Conservation (phyloP, 305 asterid genomes). For the Striga hermonthica region DNA sequence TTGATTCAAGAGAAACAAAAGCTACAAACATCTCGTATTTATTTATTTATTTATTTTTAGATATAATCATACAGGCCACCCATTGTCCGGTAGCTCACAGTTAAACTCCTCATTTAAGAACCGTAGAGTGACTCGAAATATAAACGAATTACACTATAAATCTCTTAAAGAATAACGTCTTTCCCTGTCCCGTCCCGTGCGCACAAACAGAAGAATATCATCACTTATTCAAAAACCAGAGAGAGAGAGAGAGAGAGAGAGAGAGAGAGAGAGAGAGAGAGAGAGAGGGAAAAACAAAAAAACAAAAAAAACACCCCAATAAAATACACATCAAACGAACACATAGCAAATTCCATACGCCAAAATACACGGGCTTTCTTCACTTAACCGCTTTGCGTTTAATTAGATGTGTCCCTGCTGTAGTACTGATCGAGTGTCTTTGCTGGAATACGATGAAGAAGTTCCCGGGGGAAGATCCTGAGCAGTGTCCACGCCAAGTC, state of each 20-base stretch:
- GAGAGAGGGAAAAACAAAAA: too few species aligned
- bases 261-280: too few species aligned
- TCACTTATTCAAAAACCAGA: slow-evolving; percentile 23
- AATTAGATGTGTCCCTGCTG: slow-evolving; percentile 85
- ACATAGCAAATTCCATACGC: too few species aligned
- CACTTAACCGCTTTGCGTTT: background rate
- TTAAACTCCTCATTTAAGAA: too few species aligned
- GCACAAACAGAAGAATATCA: too few species aligned
- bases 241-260: too few species aligned
- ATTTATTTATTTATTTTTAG: slow-evolving; percentile 25
- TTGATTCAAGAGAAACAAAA: background rate
- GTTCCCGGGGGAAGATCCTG: slow-evolving; percentile 94
- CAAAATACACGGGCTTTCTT: too few species aligned
- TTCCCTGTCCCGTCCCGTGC: too few species aligned
- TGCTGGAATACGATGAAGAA: slow-evolving; percentile 97
- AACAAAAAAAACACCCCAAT: slow-evolving; percentile 32
- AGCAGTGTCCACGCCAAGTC: slow-evolving; percentile 98
- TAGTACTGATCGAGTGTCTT: slow-evolving; percentile 87
- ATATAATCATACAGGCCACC: slow-evolving; percentile 29
- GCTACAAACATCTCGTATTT: slow-evolving; percentile 28
- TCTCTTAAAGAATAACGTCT: too few species aligned
- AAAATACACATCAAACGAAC: slow-evolving; percentile 37
- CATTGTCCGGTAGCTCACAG: slow-evolving; percentile 27
- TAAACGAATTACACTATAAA: too few species aligned
- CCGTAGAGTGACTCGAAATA: too few species aligned